A percentile compares a stretch with the other conserved stretches of the same genome.
Conservation (phyloP, 1,284 basidiomycete species). For the Puccinia coronata region DNA sequence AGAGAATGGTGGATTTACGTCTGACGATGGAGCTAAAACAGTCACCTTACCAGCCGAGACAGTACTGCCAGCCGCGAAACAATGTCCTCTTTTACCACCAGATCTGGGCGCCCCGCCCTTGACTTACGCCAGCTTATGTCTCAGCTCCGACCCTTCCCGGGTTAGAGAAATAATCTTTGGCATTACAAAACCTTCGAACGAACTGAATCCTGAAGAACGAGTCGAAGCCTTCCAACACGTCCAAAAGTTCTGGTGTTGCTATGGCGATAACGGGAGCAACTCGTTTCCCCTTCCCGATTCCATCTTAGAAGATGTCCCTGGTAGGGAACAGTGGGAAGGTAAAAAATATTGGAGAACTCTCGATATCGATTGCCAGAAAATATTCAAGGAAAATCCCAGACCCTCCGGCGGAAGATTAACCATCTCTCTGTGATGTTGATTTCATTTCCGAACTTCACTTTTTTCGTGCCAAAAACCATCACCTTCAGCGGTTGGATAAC, state of each 20-base stretch:
- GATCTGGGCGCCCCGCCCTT: slow-evolving; percentile 42
- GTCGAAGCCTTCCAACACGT: slow-evolving; percentile 42
- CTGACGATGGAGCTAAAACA: slow-evolving; percentile 29
- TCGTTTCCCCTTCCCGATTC: slow-evolving; percentile 32
- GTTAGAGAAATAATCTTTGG: slow-evolving; percentile 45
- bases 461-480: no score
- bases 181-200: slow-evolving; percentile 13
- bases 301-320: slow-evolving; percentile 40
- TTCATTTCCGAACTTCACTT: background rate
- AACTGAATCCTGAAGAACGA: slow-evolving; percentile 37
- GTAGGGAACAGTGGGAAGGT: slow-evolving; percentile 45
- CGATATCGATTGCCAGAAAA: slow-evolving; percentile 29
- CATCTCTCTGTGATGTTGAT: background rate
- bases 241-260: slow-evolving; percentile 50
- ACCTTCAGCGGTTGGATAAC: no score
- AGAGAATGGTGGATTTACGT: slow-evolving; percentile 47
- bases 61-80: slow-evolving; percentile 11
- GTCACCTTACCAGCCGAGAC: slow-evolving; percentile 34
- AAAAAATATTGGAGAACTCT: slow-evolving; percentile 41
- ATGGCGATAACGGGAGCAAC: slow-evolving; percentile 8
- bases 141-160: background rate
- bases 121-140: slow-evolving; percentile 33
- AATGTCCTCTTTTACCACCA: slow-evolving; percentile 32
- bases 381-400: slow-evolving; percentile 8
- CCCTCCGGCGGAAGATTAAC: slow-evolving; percentile 21